These are phyloP conservation scores for Colletotrichum sojae DNA, from an alignment of 2,329 filamentous ascomycete species.

Conservation along the genomic window DNA sequence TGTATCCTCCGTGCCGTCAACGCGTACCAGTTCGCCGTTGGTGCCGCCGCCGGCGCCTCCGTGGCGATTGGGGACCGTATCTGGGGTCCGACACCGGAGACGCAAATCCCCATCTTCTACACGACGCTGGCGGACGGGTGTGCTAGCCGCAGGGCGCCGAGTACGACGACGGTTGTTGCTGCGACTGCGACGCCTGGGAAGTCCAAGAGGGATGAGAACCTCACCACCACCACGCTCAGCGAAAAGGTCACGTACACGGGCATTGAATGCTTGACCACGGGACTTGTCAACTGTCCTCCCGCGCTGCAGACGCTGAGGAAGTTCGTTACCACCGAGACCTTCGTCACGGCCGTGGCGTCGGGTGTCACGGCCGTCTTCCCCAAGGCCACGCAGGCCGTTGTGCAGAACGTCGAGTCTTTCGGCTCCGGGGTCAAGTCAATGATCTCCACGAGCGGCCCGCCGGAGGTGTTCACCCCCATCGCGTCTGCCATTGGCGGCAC, in stretches of 20 bases:
- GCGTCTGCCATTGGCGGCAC: background rate
- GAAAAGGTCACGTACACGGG: constrained; percentile 55
- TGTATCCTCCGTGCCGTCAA: constrained; percentile 64
- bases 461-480: constrained; percentile 13
- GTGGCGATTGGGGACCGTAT: constrained; percentile 57
- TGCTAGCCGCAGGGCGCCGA: constrained; percentile 43
- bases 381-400: background rate
- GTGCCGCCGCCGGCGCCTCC: constrained; percentile 68
- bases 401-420: constrained; percentile 22
- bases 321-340: constrained; percentile 54
- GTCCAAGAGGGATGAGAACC: constrained; percentile 43
- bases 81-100: constrained; percentile 65
- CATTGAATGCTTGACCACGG: constrained; percentile 58
- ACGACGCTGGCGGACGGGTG: constrained; percentile 64
- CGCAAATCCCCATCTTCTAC: constrained; percentile 65
- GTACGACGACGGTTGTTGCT: constrained; percentile 42
- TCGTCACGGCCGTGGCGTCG: constrained; percentile 56
- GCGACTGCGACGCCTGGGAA: constrained; percentile 43
- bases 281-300: constrained; percentile 63
- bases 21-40: constrained; percentile 66
- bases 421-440: constrained; percentile 12
- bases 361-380: constrained; percentile 56
- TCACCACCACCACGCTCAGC: constrained; percentile 54
- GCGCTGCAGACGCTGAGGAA: constrained; percentile 63
- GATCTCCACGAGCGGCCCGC: constrained; percentile 14